Base-by-base conservation (phyloP, 1,139 yeast genomes). In the Debaryomyces udenii region DNA sequence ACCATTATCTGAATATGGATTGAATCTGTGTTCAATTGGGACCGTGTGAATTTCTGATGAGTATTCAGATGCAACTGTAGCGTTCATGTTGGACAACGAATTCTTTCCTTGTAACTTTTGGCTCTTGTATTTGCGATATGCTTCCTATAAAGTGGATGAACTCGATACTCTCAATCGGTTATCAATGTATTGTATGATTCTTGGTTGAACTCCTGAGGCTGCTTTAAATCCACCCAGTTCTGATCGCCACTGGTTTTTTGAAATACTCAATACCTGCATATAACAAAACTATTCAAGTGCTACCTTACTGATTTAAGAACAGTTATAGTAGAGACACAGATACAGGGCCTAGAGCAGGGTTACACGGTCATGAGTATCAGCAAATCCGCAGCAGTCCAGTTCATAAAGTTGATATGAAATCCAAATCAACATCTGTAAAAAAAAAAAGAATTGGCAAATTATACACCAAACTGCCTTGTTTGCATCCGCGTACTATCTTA, bases 1-100 rank as follows among this genome's bases (percentile, higher is more conserved):
- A 53, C 99, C 99, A 58, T 91, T 90, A 64, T 93, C 97, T 38
- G 94, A 76, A 70, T 93, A 93, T 41, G 99, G 99, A 59, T 93
- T 91, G 74, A 93, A 93, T 60, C 87, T 77, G 65, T 91, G 96
- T 67, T 91, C 96, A 62, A 89, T 88, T 46, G 96, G 96, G 22
- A 73, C 76, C 18, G 70, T 51, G 39, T 70, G 72, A 35, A 62
- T 63, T 52, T 79, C 84, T 18, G 76, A 63, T 6, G 80, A 74
- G 60, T 81, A 80, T 49, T 81, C 86, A 14, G 85, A 79, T 47
- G 83, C 80, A 43, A 80, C 77, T 26, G 85, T 79, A 32, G 66
- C 50, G 40, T 55, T 55, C 62, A 57, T 57, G 23, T n/a, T 40
- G 20, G 18, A 15, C 37, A 20, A 28, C 22, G 10, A 16, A 27